A percentile compares a stretch with the other conserved stretches of the same genome.
phyloP scores from a whole-genome alignment of 202 grass and related monocot species.

The Saccharum hybrid region DNA sequence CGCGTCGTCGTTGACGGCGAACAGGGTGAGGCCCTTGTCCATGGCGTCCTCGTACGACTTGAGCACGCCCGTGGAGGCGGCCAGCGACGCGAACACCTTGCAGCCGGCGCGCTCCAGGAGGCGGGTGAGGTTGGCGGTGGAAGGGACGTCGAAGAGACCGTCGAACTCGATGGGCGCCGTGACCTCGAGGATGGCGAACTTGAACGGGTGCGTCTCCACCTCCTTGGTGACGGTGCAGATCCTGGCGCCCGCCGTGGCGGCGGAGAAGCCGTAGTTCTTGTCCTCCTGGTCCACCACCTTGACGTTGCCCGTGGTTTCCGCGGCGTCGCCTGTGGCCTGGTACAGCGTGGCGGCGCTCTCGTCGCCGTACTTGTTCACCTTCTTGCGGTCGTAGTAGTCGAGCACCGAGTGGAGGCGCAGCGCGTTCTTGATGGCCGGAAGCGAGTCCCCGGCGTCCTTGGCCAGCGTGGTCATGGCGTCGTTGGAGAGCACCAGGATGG shows the following conservation, averaged over 20 bases:
- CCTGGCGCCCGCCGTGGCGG: slow-evolving; percentile 51
- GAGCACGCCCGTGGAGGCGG: slow-evolving; percentile 68
- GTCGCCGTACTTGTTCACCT: slow-evolving; percentile 58
- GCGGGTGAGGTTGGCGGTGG: slow-evolving; percentile 57
- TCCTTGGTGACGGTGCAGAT: slow-evolving; percentile 58
- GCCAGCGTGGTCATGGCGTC: slow-evolving; percentile 61
- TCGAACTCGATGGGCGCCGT: slow-evolving; percentile 66
- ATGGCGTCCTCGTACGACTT: slow-evolving; percentile 77
- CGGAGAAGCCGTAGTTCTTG: slow-evolving; percentile 58
- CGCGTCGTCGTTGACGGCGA: slow-evolving; percentile 90
- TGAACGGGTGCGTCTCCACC: slow-evolving; percentile 58
- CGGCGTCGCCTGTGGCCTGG: slow-evolving; percentile 73
- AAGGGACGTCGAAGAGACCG: slow-evolving; percentile 64
- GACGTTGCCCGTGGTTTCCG: slow-evolving; percentile 53
- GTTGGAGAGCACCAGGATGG: slow-evolving; percentile 63
- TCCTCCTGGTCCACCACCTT: slow-evolving; percentile 57
- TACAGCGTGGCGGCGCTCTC: slow-evolving; percentile 64
- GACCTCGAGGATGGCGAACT: slow-evolving; percentile 68
- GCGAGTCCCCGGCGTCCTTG: slow-evolving; percentile 51
- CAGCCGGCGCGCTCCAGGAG: slow-evolving; percentile 90
- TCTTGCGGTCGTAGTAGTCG: slow-evolving; percentile 84
- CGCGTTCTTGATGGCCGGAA: slow-evolving; percentile 77
- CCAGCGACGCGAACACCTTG: slow-evolving; percentile 78
- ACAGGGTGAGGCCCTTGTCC: slow-evolving; percentile 80
- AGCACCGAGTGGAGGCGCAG: slow-evolving; percentile 67